These are phyloP conservation scores for Fusarium sp. DNA, from an alignment of 2,329 filamentous ascomycete genomes.

Conservation along the genomic window DNA sequence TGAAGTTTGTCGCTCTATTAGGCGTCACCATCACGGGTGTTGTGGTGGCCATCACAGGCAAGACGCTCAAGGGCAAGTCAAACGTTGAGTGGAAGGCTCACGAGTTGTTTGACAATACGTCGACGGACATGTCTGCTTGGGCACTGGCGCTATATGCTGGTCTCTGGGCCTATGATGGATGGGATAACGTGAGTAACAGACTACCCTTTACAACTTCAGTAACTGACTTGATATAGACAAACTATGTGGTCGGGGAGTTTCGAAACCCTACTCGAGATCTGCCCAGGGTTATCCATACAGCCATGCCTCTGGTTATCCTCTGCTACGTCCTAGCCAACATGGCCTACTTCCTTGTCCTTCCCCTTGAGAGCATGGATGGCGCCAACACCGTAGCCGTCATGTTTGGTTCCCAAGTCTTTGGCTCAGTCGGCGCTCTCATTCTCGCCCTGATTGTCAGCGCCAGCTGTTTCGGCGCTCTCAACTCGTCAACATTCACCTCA, in stretches of 20 bases:
- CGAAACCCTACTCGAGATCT: constrained; percentile 89
- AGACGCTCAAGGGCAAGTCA: constrained; percentile 76
- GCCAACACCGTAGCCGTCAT: constrained; percentile 96
- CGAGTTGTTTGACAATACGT: constrained; percentile 89
- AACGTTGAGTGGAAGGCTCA: constrained; percentile 86
- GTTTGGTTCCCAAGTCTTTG: constrained; percentile 91
- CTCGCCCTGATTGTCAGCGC: constrained; percentile 89
- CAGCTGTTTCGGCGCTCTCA: constrained; percentile 92
- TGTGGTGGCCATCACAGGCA: constrained; percentile 85
- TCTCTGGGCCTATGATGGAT: constrained; percentile 97
- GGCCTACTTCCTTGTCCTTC: constrained; percentile 92
- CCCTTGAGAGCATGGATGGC: constrained; percentile 77
- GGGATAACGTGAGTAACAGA: constrained; percentile 82
- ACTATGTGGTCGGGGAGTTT: constrained; percentile 97
- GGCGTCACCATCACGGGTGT: constrained; percentile 88
- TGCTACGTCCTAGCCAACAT: constrained; percentile 91
- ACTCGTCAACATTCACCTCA: constrained; percentile 92
- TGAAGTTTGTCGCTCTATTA: constrained; percentile 91
- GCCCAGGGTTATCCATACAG: constrained; percentile 93
- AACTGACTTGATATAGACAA: constrained; percentile 68
- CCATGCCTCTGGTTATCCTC: constrained; percentile 91
- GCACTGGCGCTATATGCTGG: constrained; percentile 94
- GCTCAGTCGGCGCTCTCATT: constrained; percentile 78
- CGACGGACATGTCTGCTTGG: constrained; percentile 80
- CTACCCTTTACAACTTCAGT: not conserved